Evolutionary conservation across 2,329 filamentous ascomycete genomes (phyloP).

Genomic region (Cryphonectria nitschkei): DNA sequence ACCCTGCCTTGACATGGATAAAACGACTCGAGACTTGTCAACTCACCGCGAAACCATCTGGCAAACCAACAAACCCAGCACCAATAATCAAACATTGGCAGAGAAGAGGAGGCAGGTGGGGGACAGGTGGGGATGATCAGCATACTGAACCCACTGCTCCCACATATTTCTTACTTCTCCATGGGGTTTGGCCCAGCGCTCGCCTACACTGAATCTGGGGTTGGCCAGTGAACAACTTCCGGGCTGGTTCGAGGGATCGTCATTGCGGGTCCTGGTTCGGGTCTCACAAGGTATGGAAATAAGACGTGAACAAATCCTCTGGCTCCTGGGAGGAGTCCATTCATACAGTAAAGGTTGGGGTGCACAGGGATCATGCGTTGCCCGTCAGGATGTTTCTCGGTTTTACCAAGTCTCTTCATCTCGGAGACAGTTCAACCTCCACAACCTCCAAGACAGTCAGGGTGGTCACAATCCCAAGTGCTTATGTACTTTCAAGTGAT

Average conservation of each 20-base stretch:
- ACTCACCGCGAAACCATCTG: neutral
- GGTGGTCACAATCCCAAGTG: neutral
- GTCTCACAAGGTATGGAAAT: neutral
- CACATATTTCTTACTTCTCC: neutral
- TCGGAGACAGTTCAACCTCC: neutral
- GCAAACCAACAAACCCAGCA: neutral
- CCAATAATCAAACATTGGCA: neutral
- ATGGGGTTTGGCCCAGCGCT: neutral
- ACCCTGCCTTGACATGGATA: neutral
- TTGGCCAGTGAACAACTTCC: neutral
- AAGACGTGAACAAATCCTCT: slow-evolving; percentile 1
- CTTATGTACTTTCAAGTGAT: neutral
- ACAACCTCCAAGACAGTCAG: neutral
- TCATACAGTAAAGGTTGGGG: neutral
- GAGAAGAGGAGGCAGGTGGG: neutral
- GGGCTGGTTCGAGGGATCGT: neutral
- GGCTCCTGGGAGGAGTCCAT: neutral
- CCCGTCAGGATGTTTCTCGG: neutral
- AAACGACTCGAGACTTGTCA: neutral
- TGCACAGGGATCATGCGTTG: neutral
- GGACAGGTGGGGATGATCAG: neutral
- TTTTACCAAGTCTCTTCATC: neutral
- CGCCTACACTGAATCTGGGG: neutral
- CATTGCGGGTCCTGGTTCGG: neutral
- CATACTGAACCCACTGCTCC: neutral